These are phyloP conservation scores for Hibiscus tridactylites DNA, from an alignment of 345 rosid species.

Conservation along the genomic window DNA sequence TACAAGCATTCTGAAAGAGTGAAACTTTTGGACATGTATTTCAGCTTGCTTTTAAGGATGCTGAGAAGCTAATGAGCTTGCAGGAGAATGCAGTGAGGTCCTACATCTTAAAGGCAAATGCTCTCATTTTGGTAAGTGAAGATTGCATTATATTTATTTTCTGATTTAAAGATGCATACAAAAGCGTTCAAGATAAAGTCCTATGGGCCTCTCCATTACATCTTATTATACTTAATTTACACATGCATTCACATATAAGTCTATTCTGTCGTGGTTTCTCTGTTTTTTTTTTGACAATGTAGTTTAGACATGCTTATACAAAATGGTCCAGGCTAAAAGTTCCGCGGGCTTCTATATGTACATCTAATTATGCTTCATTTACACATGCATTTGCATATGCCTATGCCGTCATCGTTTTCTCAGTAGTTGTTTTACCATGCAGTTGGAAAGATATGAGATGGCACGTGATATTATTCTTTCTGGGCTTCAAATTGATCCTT, in stretches of 20 bases:
- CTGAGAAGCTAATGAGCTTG: slow-evolving; percentile 63
- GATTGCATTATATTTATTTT: background rate
- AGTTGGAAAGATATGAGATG: slow-evolving; percentile 84
- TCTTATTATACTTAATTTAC: background rate
- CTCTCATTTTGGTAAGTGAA: slow-evolving; percentile 64
- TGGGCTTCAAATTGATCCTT: slow-evolving; percentile 89
- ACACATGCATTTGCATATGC: background rate
- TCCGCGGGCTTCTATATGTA: background rate
- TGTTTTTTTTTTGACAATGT: background rate
- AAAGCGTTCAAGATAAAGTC: background rate
- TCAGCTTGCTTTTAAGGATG: slow-evolving; percentile 93
- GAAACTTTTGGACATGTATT: slow-evolving; percentile 12
- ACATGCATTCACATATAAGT: background rate
- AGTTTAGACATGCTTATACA: background rate
- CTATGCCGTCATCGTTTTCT: background rate
- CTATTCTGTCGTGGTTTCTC: background rate
- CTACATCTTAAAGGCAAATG: slow-evolving; percentile 52
- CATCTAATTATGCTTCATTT: background rate
- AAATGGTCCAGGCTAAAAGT: background rate
- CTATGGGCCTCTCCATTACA: background rate
- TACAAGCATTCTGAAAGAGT: slow-evolving; percentile 6
- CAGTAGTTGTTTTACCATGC: slow-evolving; percentile 14
- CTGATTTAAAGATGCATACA: background rate
- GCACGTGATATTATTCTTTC: slow-evolving; percentile 69
- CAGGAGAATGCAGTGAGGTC: slow-evolving; percentile 46